phyloP scores from a whole-genome alignment of 257 asterid genomes.

The Forsythia suspensa region DNA sequence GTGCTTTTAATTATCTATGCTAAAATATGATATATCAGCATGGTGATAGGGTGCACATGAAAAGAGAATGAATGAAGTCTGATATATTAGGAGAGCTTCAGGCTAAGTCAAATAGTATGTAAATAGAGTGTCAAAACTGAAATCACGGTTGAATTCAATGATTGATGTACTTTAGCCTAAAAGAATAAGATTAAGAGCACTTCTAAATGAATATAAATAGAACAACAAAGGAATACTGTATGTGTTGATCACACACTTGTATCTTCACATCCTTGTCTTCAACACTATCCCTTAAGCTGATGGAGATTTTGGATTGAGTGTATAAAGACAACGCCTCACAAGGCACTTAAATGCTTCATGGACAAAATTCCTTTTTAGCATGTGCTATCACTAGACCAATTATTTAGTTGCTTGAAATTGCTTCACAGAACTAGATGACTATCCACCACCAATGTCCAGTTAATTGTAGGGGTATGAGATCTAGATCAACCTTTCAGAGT shows the following conservation, averaged over 20 bases:
- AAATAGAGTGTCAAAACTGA: too few relatives aligned
- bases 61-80: not conserved
- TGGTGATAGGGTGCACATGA: not conserved
- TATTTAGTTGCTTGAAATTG: too few relatives aligned
- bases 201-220: not conserved
- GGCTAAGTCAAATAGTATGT: not conserved
- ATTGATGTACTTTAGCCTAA: too few relatives aligned
- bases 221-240: not conserved
- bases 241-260: not conserved
- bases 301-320: too few relatives aligned
- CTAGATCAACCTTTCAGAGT: not conserved
- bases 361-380: too few relatives aligned
- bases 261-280: not conserved
- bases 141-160: too few relatives aligned
- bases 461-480: not conserved
- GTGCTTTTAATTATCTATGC: not conserved
- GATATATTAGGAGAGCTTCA: not conserved
- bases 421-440: not conserved
- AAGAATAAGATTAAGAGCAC: not conserved
- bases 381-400: too few relatives aligned
- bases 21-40: not conserved
- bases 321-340: too few relatives aligned
- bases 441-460: not conserved
- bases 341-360: too few relatives aligned
- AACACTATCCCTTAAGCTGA: too few relatives aligned